Evolutionary conservation across 495 filamentous ascomycete genomes (phyloP).

Genomic region (Xylaria intraflava): DNA sequence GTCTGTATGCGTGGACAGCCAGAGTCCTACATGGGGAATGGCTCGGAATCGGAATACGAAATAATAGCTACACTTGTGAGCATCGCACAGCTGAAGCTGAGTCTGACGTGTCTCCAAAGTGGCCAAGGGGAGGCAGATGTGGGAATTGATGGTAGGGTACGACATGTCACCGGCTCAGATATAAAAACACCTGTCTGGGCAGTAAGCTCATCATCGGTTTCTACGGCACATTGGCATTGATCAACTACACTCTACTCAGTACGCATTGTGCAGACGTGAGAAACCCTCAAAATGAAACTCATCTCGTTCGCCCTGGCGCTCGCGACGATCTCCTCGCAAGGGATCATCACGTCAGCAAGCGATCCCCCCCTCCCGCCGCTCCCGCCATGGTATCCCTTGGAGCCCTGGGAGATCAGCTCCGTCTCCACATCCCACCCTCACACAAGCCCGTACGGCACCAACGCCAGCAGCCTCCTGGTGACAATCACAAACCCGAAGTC

Average conservation of each 20-base stretch:
- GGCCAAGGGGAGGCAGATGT: too few species aligned
- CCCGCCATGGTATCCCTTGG: conserved; percentile 20
- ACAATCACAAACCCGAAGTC: conserved; percentile 11
- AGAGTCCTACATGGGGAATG: conserved; percentile 2
- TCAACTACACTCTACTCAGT: too few species aligned
- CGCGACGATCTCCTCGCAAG: conserved; percentile 5
- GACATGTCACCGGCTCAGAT: too few species aligned
- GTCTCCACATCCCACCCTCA: conserved; percentile 10
- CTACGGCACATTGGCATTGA: too few species aligned
- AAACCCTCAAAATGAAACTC: conserved; percentile 7
- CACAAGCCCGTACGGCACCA: conserved; percentile 12
- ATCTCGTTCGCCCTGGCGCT: background rate
- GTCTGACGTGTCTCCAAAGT: too few species aligned
- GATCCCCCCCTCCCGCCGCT: conserved; percentile 13
- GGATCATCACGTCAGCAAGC: conserved; percentile 1
- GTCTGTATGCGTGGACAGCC: conserved; percentile 8
- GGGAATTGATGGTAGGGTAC: too few species aligned
- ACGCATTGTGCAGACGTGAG: too few species aligned
- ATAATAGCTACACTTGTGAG: too few species aligned
- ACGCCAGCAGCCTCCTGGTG: conserved; percentile 11
- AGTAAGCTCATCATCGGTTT: too few species aligned
- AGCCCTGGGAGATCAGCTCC: conserved; percentile 13
- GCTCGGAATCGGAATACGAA: background rate
- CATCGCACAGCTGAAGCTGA: too few species aligned
- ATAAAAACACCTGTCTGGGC: too few species aligned